Percentiles rank a stretch among this genome's conserved stretches.
These are phyloP conservation scores for Suillus sp. DNA, from an alignment of 768 basidiomycete species.

Conservation along the genomic window DNA sequence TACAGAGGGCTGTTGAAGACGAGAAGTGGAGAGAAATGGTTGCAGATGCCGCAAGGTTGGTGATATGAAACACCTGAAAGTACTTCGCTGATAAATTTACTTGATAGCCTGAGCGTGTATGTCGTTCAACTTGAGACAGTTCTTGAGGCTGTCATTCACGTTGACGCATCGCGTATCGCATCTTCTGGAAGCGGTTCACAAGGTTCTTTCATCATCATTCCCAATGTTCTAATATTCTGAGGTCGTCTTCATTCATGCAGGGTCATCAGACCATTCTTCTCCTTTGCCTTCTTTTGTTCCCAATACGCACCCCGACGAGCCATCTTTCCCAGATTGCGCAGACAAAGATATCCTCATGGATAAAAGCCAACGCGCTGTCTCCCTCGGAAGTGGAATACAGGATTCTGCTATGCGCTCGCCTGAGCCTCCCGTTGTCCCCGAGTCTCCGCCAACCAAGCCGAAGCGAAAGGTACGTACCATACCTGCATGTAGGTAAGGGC, in stretches of 20 bases:
- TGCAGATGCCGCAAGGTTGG: slow-evolving; percentile 53
- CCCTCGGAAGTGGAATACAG: slow-evolving; percentile 21
- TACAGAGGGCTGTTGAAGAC: slow-evolving; percentile 53
- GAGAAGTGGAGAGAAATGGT: slow-evolving; percentile 57
- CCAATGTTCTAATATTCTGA: background rate
- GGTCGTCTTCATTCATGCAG: slow-evolving; percentile 7
- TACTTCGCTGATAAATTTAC: slow-evolving; percentile 14
- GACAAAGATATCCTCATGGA: slow-evolving; percentile 7
- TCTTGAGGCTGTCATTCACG: slow-evolving; percentile 49
- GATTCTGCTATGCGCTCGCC: slow-evolving; percentile 18
- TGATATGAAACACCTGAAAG: slow-evolving; percentile 5
- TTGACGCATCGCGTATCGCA: slow-evolving; percentile 37
- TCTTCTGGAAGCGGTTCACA: slow-evolving; percentile 17
- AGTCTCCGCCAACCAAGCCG: slow-evolving; percentile 25
- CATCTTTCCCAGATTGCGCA: slow-evolving; percentile 36
- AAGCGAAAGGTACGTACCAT: slow-evolving; percentile 36
- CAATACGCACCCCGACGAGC: slow-evolving; percentile 56
- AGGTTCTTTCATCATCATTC: slow-evolving; percentile 17
- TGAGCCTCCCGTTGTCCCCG: slow-evolving; percentile 21
- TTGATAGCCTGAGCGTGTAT: slow-evolving; percentile 40
- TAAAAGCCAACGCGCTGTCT: slow-evolving; percentile 10
- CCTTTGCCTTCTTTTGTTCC: slow-evolving; percentile 51
- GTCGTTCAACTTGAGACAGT: slow-evolving; percentile 51
- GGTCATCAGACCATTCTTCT: slow-evolving; percentile 28
- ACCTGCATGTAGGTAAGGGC: background rate